These are phyloP conservation scores for Penicillium verhagenii DNA, from an alignment of 495 filamentous ascomycete species.

Conservation along the genomic window DNA sequence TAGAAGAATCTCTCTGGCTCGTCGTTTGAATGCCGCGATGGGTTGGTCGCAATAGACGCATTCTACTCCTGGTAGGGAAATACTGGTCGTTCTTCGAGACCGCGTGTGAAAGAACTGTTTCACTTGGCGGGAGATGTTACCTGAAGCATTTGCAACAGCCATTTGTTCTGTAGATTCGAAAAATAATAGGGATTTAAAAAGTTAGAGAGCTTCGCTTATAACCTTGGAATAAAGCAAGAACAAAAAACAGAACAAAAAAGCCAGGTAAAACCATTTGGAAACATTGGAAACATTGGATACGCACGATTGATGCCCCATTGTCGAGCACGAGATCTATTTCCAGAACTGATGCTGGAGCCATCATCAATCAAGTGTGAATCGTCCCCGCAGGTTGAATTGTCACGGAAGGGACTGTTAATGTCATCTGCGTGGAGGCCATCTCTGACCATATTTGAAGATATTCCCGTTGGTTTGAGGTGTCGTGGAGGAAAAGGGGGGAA, in stretches of 20 bases:
- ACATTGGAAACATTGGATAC: not conserved
- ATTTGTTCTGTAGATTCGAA: not conserved
- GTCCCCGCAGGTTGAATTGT: not conserved
- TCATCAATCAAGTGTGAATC: constrained; percentile 1
- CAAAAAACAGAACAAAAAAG: no score
- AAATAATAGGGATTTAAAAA: not conserved
- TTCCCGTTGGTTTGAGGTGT: not conserved
- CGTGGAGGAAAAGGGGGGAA: not conserved
- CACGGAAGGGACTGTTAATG: not conserved
- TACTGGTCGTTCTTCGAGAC: not conserved
- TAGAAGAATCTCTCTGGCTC: not conserved
- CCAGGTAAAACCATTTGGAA: no score
- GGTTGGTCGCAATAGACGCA: constrained; percentile 1
- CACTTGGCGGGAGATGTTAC: not conserved
- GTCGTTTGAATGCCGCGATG: not conserved
- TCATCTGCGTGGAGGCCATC: not conserved
- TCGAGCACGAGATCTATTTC: not conserved
- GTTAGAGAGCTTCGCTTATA: no score
- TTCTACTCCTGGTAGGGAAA: not conserved
- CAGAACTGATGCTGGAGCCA: not conserved
- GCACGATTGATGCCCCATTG: constrained; percentile 2
- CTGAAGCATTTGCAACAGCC: constrained; percentile 1
- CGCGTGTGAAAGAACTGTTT: constrained; percentile 1
- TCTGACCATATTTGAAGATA: constrained; percentile 3
- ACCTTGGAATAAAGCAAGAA: no score